Evolutionary conservation across 2,329 filamentous ascomycete species (phyloP).

Genomic region (Phaeoacremonium minimum): DNA sequence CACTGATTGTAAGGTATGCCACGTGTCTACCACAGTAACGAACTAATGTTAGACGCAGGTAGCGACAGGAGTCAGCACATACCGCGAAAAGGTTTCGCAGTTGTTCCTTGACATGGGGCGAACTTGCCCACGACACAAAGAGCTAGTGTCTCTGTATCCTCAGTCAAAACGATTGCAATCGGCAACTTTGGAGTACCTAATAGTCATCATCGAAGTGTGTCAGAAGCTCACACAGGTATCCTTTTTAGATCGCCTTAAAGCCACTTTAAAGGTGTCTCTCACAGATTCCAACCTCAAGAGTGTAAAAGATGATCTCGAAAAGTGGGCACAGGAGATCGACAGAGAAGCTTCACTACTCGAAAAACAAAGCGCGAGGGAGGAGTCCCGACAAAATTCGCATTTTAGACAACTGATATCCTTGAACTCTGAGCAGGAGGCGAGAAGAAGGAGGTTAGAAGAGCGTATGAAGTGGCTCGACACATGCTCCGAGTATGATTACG

Average conservation of each 20-base stretch:
- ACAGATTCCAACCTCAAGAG: conserved; percentile 24
- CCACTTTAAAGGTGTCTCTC: too few relatives aligned
- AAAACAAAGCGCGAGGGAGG: conserved; percentile 16
- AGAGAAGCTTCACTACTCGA: conserved; percentile 24
- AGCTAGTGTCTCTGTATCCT: conserved; percentile 31
- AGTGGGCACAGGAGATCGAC: conserved; percentile 28
- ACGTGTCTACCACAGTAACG: too few relatives aligned
- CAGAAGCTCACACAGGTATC: conserved; percentile 27
- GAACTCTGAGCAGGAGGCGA: conserved; percentile 6
- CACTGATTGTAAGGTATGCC: conserved; percentile 28
- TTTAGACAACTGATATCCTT: conserved; percentile 9
- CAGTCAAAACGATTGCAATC: conserved; percentile 28
- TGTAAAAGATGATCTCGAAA: conserved; percentile 25
- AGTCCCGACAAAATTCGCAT: conserved; percentile 18
- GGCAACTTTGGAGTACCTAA: conserved; percentile 34
- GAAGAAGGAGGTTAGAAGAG: conserved; percentile 1
- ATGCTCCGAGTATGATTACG: conserved; percentile 35
- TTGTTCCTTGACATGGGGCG: conserved; percentile 35
- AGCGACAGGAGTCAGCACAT: too few relatives aligned
- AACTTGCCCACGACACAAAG: conserved; percentile 31
- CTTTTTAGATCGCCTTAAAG: conserved; percentile 19
- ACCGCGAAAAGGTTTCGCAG: conserved; percentile 30
- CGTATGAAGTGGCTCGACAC: conserved; percentile 24
- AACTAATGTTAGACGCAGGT: too few relatives aligned
- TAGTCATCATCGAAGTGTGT: conserved; percentile 32